A percentile compares a stretch with the other conserved stretches of the same genome.
Conservation (phyloP, 768 basidiomycete species). For the Xerocomellus intermedius region DNA sequence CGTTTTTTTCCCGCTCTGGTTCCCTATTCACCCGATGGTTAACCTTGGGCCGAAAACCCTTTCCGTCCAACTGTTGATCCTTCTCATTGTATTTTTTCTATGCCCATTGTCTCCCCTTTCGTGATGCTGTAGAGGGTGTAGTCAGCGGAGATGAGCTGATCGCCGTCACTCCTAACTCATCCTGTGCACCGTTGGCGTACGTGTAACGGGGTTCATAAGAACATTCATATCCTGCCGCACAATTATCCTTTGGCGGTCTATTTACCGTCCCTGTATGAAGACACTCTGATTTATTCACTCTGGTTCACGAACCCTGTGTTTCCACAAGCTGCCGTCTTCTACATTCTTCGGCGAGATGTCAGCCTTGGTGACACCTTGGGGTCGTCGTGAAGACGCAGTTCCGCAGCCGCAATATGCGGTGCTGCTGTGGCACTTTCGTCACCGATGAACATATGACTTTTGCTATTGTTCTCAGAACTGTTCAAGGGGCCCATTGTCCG, state of each 20-base stretch:
- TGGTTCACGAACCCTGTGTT: background rate
- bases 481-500: slow-evolving; percentile 20
- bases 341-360: background rate
- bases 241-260: slow-evolving; percentile 2
- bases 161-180: slow-evolving; percentile 25
- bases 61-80: background rate
- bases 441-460: slow-evolving; percentile 1
- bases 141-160: slow-evolving; percentile 30
- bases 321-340: background rate
- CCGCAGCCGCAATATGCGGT: slow-evolving; percentile 12
- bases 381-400: slow-evolving; percentile 2
- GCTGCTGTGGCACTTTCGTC: slow-evolving; percentile 7
- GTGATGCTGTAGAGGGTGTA: slow-evolving; percentile 15
- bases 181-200: slow-evolving; percentile 14
- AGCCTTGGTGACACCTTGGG: background rate
- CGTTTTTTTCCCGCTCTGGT: slow-evolving; percentile 5
- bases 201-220: slow-evolving; percentile 14
- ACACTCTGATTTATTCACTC: background rate
- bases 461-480: slow-evolving; percentile 13
- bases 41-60: background rate
- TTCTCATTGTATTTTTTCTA: slow-evolving; percentile 1
- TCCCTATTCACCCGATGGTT: slow-evolving; percentile 5
- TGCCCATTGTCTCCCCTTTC: slow-evolving; percentile 9
- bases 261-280: background rate
- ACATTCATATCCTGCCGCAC: slow-evolving; percentile 3